Conservation (phyloP, 1,284 basidiomycete genomes). For the Coniophora puteana region DNA sequence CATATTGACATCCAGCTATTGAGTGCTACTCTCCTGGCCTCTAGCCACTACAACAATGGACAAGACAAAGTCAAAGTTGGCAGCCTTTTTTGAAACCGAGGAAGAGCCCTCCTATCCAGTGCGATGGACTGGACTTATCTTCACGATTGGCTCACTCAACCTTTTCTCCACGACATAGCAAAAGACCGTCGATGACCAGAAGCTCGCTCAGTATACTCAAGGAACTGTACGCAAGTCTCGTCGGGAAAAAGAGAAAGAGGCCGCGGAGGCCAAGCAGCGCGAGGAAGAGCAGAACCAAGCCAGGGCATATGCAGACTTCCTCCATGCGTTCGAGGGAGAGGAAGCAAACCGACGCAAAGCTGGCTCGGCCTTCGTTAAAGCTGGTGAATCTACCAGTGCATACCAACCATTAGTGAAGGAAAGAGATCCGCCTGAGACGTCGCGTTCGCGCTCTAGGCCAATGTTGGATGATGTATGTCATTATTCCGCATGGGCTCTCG, state of each 20-base stretch:
- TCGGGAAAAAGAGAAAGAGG: conserved; percentile 85
- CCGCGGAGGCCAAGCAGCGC: conserved; percentile 80
- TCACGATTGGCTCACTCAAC: conserved; percentile 52
- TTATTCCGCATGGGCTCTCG: conserved; percentile 1
- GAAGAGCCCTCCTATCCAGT: conserved; percentile 81
- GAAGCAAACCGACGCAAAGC: conserved; percentile 46
- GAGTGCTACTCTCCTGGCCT: conserved; percentile 2
- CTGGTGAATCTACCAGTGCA: conserved; percentile 48
- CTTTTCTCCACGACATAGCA: conserved; percentile 51
- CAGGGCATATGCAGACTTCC: conserved; percentile 81
- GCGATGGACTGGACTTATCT: conserved; percentile 73
- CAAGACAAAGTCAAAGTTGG: conserved; percentile 71
- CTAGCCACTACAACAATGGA: conserved; percentile 45
- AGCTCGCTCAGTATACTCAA: conserved; percentile 72
- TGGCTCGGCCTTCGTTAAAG: conserved; percentile 74
- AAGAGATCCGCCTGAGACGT: conserved; percentile 21
- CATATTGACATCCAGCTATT: too few relatives aligned
- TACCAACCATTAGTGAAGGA: conserved; percentile 43
- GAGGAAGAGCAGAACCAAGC: conserved; percentile 80
- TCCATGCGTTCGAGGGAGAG: conserved; percentile 82
- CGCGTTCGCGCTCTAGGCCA: conserved; percentile 23
- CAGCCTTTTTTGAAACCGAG: conserved; percentile 77
- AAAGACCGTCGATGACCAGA: conserved; percentile 75
- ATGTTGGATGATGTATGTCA: conserved; percentile 28
- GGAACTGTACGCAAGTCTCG: conserved; percentile 74